These are phyloP conservation scores for Panellus pusillus DNA, from an alignment of 768 basidiomycete species.

Conservation along the genomic window DNA sequence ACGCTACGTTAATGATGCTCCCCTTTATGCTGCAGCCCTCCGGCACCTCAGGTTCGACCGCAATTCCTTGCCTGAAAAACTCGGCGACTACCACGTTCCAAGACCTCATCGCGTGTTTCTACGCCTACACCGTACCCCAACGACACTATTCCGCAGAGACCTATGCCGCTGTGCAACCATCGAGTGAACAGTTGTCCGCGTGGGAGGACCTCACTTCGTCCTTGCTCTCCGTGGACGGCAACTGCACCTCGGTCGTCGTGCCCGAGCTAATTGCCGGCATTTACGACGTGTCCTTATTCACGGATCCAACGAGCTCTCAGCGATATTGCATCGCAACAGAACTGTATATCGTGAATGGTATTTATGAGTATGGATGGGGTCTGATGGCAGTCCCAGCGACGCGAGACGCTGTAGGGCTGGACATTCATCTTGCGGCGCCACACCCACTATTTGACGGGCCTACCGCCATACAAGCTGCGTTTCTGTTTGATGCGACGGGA, in stretches of 20 bases:
- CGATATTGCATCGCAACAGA: conserved; percentile 37
- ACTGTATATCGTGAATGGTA: conserved; percentile 6
- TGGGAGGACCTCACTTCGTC: conserved; percentile 30
- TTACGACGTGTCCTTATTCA: conserved; percentile 30
- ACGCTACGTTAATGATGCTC: not conserved
- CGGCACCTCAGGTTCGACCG: not conserved
- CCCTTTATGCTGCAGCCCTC: not conserved
- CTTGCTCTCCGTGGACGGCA: conserved; percentile 31
- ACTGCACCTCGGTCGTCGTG: conserved; percentile 31
- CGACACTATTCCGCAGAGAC: conserved; percentile 29
- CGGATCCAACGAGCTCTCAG: conserved; percentile 20
- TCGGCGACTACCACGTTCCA: conserved; percentile 19
- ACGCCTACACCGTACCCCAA: conserved; percentile 31
- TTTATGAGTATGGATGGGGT: conserved; percentile 38
- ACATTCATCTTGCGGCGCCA: conserved; percentile 45
- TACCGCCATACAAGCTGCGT: conserved; percentile 41
- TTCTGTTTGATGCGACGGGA: conserved; percentile 37
- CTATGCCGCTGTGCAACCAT: conserved; percentile 36
- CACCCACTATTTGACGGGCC: conserved; percentile 42
- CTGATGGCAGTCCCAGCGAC: conserved; percentile 33
- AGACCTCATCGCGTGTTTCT: conserved; percentile 30
- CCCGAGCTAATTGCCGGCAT: conserved; percentile 28
- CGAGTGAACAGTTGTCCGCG: conserved; percentile 23
- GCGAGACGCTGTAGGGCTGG: conserved; percentile 23
- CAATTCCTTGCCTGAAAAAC: conserved; percentile 13